Evolutionary conservation across 768 basidiomycete genomes (phyloP).

Genomic region (Kwoniella dejecticola): DNA sequence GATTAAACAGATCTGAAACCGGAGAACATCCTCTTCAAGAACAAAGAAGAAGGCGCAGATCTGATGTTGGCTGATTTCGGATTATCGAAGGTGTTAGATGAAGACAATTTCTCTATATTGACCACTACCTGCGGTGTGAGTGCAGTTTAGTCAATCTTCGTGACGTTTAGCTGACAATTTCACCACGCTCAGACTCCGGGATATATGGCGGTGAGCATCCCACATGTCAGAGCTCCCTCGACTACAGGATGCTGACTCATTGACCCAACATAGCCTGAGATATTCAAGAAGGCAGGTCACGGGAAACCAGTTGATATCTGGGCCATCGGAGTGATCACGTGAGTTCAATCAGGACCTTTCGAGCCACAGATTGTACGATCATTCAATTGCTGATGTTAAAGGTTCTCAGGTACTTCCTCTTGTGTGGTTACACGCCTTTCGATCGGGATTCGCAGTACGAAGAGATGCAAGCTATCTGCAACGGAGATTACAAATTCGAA

Average conservation of each 20-base stretch:
- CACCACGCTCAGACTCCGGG: slow-evolving; percentile 46
- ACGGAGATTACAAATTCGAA: slow-evolving; percentile 89
- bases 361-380: not conserved
- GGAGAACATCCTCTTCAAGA: slow-evolving; percentile 94
- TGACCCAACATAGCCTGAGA: slow-evolving; percentile 76
- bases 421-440: slow-evolving; percentile 89
- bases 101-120: slow-evolving; percentile 78
- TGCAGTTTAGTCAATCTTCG: not conserved
- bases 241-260: not conserved
- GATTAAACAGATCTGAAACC: slow-evolving; percentile 97
- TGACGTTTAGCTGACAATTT: no score
- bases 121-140: slow-evolving; percentile 91
- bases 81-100: slow-evolving; percentile 74
- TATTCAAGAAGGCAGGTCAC: slow-evolving; percentile 93
- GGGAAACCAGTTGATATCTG: slow-evolving; percentile 92
- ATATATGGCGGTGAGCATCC: slow-evolving; percentile 51
- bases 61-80: slow-evolving; percentile 99
- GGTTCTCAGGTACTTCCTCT: slow-evolving; percentile 71
- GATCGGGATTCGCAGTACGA: slow-evolving; percentile 76
- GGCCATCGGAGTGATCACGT: slow-evolving; percentile 97
- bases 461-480: slow-evolving; percentile 94
- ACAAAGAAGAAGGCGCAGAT: slow-evolving; percentile 82
- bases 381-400: not conserved
- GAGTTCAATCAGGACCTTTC: slow-evolving; percentile 10
- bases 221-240: not conserved